phyloP scores from a whole-genome alignment of 441 rosid genomes.

The Viola pubescens region DNA sequence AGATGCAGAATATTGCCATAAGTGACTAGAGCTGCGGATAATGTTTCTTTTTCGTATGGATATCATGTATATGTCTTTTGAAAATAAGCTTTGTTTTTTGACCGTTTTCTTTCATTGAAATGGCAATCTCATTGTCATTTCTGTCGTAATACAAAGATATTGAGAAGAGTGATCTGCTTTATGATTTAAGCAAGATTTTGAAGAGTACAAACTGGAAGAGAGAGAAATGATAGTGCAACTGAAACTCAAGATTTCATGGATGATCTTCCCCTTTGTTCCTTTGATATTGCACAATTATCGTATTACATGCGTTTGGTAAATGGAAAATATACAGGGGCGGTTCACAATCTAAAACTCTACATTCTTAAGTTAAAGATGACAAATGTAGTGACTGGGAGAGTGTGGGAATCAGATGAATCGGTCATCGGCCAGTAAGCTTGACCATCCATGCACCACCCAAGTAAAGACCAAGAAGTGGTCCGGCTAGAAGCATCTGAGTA shows the following conservation, averaged over 20 bases:
- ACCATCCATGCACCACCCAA: slow-evolving; percentile 92
- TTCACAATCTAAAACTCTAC: neutral
- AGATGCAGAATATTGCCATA: slow-evolving; percentile 43
- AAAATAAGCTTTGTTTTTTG: no score
- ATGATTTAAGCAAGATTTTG: no score
- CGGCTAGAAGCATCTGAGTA: slow-evolving; percentile 84
- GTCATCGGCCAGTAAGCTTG: slow-evolving; percentile 72
- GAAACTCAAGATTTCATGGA: neutral
- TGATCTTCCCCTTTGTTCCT: neutral
- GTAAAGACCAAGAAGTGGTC: slow-evolving; percentile 81
- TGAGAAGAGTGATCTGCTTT: neutral
- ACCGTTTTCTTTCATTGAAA: no score
- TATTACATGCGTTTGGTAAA: slow-evolving; percentile 8
- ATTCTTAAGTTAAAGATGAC: neutral
- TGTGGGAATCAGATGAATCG: neutral
- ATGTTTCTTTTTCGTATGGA: no score
- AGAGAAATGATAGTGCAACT: neutral
- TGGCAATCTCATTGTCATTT: no score
- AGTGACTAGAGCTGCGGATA: slow-evolving; percentile 22
- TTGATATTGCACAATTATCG: neutral
- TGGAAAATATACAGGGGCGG: slow-evolving; percentile 6
- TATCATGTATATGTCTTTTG: no score
- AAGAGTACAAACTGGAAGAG: neutral
- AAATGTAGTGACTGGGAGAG: neutral
- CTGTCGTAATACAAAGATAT: neutral